Evolutionary conservation across 2,329 filamentous ascomycete species (phyloP), one percentile per base, ranked within the genome.

Genomic region (Gnomoniopsis sp.): DNA sequence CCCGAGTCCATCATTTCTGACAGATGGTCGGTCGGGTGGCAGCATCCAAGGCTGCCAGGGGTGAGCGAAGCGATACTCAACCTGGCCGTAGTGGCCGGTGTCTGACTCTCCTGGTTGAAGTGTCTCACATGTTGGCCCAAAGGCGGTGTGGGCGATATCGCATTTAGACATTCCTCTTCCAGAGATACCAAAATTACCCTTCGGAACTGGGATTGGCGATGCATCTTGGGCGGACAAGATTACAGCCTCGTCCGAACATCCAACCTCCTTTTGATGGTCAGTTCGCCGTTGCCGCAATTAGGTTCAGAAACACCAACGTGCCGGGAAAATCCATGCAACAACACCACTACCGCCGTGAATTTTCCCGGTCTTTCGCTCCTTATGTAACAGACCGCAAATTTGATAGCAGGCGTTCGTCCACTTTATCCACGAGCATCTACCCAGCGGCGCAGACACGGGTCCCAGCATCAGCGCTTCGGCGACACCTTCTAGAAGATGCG

Each of bases 391-490:
- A 23, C 44, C 21, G 44, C 21, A 23, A 3, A 19, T 7, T 19
- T 14, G 8, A n/a, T 10, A 23, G 6, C 44, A 14, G 19, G 19
- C 44, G 19, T 22, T 47, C 19, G 19, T 23, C 19, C 19, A 47
- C 19, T 47, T 23, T 23, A 23, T 47, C 49, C 21, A 52, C 55
- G 49, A 52, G 55, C 55, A 57, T 57, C 55, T 57, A 57, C 55
- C 48, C 55, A 44, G 55, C 48, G 55, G 26, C 19, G 47, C 15
- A 23, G 26, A 26, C 19, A 33, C 34, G 26, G 21, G 26, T 22
- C 34, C 44, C 44, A 47, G 44, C 44, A 47, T 47, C 44, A 47
- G 10, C 8, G 44, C 21, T 47, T 47, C 21, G 44, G 19, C 21
- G 19, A 47, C 2, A 12, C 10, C 44, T 22, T 44, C 41, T 44